phyloP scores from a whole-genome alignment of 768 basidiomycete genomes.

The Exidia glandulosa region DNA sequence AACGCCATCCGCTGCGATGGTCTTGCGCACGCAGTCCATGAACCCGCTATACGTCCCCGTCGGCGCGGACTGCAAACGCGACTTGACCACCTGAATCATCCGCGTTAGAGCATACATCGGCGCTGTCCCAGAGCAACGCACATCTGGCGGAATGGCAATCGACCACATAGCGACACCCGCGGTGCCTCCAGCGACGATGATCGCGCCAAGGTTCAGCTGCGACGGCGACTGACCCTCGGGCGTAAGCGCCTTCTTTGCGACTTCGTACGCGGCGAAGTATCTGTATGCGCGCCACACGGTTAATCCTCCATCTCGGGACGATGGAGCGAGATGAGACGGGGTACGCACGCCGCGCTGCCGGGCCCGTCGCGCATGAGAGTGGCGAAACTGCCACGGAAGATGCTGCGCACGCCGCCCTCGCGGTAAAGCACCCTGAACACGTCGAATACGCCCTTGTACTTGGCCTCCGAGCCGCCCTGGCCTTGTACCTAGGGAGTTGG shows the following conservation, averaged over 20 bases:
- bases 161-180: slow-evolving; percentile 99
- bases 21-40: slow-evolving; percentile 85
- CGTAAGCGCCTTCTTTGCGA: slow-evolving; percentile 78
- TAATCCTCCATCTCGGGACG: slow-evolving; percentile 2
- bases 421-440: slow-evolving; percentile 87
- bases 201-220: slow-evolving; percentile 72
- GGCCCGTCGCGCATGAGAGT: slow-evolving; percentile 93
- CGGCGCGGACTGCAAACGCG: slow-evolving; percentile 91
- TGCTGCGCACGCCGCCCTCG: slow-evolving; percentile 85
- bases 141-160: slow-evolving; percentile 93
- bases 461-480: slow-evolving; percentile 56
- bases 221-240: slow-evolving; percentile 72
- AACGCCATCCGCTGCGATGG: slow-evolving; percentile 80
- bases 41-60: slow-evolving; percentile 93
- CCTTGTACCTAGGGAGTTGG: slow-evolving; percentile 70
- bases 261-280: slow-evolving; percentile 96
- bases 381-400: slow-evolving; percentile 89
- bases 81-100: slow-evolving; percentile 73
- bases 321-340: not conserved
- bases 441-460: slow-evolving; percentile 86
- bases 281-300: slow-evolving; percentile 28
- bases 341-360: slow-evolving; percentile 83
- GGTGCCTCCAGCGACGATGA: slow-evolving; percentile 85
- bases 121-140: slow-evolving; percentile 28
- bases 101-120: slow-evolving; percentile 11